Conservation (phyloP, 139 green algal genomes). For the Volvox reticuliferus region DNA sequence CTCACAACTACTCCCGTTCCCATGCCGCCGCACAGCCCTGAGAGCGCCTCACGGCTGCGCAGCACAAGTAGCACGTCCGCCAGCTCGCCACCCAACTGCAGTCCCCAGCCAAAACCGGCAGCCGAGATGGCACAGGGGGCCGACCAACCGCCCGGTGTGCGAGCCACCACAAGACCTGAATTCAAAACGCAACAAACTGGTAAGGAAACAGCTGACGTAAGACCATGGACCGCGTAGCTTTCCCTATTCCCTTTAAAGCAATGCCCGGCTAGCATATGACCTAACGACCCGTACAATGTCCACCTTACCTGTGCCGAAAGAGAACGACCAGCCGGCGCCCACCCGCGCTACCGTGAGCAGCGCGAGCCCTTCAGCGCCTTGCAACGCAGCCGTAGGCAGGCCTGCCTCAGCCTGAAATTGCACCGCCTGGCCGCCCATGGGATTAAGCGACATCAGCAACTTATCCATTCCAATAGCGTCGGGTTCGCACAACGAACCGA, state of each 20-base stretch:
- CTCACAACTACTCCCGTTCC: constrained; percentile 69
- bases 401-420: constrained; percentile 56
- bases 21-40: constrained; percentile 50
- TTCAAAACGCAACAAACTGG: neutral
- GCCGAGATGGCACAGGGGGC: constrained; percentile 66
- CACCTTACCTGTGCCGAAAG: constrained; percentile 65
- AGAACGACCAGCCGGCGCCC: constrained; percentile 71
- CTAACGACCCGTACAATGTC: too few species aligned
- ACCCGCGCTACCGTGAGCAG: constrained; percentile 63
- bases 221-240: too few species aligned
- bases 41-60: constrained; percentile 30
- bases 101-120: constrained; percentile 69
- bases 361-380: constrained; percentile 66
- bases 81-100: constrained; percentile 69
- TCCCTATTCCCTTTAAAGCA: too few species aligned
- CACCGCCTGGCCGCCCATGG: constrained; percentile 17
- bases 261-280: too few species aligned
- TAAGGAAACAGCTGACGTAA: too few species aligned
- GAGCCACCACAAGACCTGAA: constrained; percentile 72
- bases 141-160: constrained; percentile 62
- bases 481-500: too few species aligned
- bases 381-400: constrained; percentile 68
- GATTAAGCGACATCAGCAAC: too few species aligned
- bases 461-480: too few species aligned
- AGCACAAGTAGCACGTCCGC: constrained; percentile 77